A percentile compares a stretch with the other conserved stretches of the same genome.
phyloP scores from a whole-genome alignment of 2,329 filamentous ascomycete species.

The Exutisphaerella laricina region DNA sequence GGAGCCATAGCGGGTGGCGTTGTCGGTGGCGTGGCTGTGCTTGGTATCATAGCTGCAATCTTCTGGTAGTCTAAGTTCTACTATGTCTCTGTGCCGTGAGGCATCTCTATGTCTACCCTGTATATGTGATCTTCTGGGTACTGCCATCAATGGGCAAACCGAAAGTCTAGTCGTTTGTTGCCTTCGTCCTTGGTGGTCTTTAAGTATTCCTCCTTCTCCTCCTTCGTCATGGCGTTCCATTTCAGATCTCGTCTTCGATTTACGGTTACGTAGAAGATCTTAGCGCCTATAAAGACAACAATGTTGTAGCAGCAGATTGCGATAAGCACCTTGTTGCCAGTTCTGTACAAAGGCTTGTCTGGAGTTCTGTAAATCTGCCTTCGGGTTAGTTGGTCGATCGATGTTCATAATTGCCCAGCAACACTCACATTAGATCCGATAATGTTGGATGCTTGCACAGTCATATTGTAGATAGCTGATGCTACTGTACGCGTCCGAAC shows the following conservation, averaged over 20 bases:
- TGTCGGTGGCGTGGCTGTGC: too few species aligned
- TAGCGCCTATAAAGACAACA: conserved; percentile 46
- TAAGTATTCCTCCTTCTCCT: conserved; percentile 37
- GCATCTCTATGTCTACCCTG: too few species aligned
- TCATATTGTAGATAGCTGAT: conserved; percentile 55
- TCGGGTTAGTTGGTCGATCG: neutral
- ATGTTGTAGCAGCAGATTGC: conserved; percentile 48
- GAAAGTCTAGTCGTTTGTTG: neutral
- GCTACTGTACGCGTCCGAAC: conserved; percentile 56
- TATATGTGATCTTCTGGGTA: too few species aligned
- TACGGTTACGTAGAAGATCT: conserved; percentile 49
- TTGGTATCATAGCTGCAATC: too few species aligned
- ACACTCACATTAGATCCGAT: conserved; percentile 25
- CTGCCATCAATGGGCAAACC: neutral
- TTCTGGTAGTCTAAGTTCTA: too few species aligned
- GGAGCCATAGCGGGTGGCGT: too few species aligned
- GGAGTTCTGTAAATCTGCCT: conserved; percentile 47
- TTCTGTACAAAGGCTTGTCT: conserved; percentile 51
- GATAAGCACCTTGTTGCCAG: conserved; percentile 52
- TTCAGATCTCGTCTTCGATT: conserved; percentile 40
- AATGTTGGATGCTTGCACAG: conserved; percentile 38
- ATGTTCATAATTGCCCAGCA: conserved; percentile 22
- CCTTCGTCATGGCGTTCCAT: conserved; percentile 47
- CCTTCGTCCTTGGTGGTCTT: neutral
- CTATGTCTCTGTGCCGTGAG: too few species aligned